Evolutionary conservation across 805 yeast genomes (phyloP), one percentile per base, ranked within the genome.

Genomic region (Wickerhamomyces strasburgensis): DNA sequence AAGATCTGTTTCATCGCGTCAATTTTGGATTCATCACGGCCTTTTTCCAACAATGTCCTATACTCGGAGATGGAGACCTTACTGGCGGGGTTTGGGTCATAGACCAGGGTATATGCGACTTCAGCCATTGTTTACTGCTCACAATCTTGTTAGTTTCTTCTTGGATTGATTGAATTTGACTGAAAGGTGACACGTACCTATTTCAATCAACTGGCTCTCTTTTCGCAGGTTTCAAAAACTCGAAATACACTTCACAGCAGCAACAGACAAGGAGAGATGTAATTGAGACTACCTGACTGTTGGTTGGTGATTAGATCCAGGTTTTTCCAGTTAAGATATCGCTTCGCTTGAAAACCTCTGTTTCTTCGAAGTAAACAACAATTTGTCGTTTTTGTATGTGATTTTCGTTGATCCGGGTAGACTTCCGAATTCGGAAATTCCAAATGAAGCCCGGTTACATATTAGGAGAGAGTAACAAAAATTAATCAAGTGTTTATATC

Each of bases 1-100:
- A 93, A 72, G 48, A 93, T 84, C 52, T 77, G 75, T 56, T 84
- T 84, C 98, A 93, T 93, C 43, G 96, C 81, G 35, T 78, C 84
- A 48, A 90, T 77, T 64, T 90, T 89, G 49, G 76, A 78, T 25
- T 82, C 95, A 60, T 90, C 98, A 46, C 77, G 76, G 37, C 95
- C 93, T 61, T 84, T 86, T 65, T 93, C 98, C 49, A 93, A 71
- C 48, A 80, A 69, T 36, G 75, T 72, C 56, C 78, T 81, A 65
- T 84, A 80, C 64, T 88, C 96, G 52, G 76, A 70, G 37, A 74
- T 74, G 10, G 86, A 69, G 60, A 62, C 55, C 61, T 75, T 78
- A 39, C 67, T 63, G 41, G 81, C 73, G 51, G 84, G 67, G 47
- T 77, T 72, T 24, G 89, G 85, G 56, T 87, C 90, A 60, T 75